Evolutionary conservation across 1,139 yeast genomes (phyloP), one percentile per base, ranked within the genome.

Genomic region (Yamadazyma blattariae): DNA sequence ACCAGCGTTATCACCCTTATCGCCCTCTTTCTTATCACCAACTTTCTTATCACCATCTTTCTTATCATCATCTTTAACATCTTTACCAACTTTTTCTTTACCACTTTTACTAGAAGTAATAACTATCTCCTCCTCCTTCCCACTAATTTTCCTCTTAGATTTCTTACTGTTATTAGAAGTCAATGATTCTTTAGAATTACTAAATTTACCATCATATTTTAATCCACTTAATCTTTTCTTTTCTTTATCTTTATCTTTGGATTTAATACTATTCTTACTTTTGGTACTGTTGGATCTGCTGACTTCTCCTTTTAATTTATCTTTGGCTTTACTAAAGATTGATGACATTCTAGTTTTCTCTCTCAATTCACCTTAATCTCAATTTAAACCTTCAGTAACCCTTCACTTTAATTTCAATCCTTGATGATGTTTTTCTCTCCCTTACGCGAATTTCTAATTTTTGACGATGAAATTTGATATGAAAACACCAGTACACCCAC

Each of bases 191-290:
- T 36, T 43, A 10, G 41, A 38, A 14, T 22, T 28, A 2, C 32
- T 13, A 19, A 22, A 27, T 13, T 27, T 39, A 32, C 36, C 41
- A n/a, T 37, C 38, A 33, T 41, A 44, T 12, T 38, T 35, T 17
- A 46, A 36, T 14, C 50, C 50, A 28, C 50, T 46, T 21, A 46
- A 40, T 26, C 50, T 29, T 29, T 46, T 46, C 30, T 42, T 43
- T 15, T 46, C 47, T 34, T 45, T 46, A 2, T 44, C 45, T 15
- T 40, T 38, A 15, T 14, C 16, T n/a, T 21, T 12, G 18, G 11
- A 7, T 6, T 15, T 17, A 8, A 25, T 20, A 13, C 35, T 33
- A 17, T 30, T 24, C 15, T 23, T 27, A 11, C 37, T 34, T 17
- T 33, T 22, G 13, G 27, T 16, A 33, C 35, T 30, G 17, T 34